Conservation (phyloP, 2,329 filamentous ascomycete genomes). For the Colletotrichum simmondsii region DNA sequence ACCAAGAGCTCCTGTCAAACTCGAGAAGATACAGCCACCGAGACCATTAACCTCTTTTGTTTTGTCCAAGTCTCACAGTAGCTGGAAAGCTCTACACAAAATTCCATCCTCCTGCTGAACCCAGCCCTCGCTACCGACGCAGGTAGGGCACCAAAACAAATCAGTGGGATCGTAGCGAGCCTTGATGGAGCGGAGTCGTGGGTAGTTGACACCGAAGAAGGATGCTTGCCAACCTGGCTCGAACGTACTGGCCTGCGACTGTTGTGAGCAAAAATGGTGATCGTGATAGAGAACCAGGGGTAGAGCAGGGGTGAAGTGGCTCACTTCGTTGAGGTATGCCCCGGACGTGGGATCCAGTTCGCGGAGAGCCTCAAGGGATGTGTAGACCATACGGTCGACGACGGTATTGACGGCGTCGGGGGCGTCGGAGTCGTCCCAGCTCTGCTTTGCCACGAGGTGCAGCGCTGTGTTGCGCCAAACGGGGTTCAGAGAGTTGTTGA, state of each 20-base stretch:
- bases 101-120: background rate
- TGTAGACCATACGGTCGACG: background rate
- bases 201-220: constrained; percentile 44
- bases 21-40: no score
- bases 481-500: constrained; percentile 11
- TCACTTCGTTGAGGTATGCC: constrained; percentile 6
- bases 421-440: background rate
- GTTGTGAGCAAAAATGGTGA: background rate
- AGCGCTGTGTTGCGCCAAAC: constrained; percentile 5
- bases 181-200: constrained; percentile 41
- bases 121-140: constrained; percentile 4
- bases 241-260: background rate
- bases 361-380: background rate
- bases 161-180: constrained; percentile 41
- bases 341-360: background rate
- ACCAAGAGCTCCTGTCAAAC: no score
- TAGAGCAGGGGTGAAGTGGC: no score
- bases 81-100: background rate
- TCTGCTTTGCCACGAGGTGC: background rate
- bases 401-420: no score
- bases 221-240: constrained; percentile 39
- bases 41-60: no score
- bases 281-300: no score
- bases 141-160: constrained; percentile 1
- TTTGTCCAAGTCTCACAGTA: background rate